These are phyloP conservation scores for Hymenoscyphus linearis DNA, from an alignment of 2,329 filamentous ascomycete species.

Conservation along the genomic window DNA sequence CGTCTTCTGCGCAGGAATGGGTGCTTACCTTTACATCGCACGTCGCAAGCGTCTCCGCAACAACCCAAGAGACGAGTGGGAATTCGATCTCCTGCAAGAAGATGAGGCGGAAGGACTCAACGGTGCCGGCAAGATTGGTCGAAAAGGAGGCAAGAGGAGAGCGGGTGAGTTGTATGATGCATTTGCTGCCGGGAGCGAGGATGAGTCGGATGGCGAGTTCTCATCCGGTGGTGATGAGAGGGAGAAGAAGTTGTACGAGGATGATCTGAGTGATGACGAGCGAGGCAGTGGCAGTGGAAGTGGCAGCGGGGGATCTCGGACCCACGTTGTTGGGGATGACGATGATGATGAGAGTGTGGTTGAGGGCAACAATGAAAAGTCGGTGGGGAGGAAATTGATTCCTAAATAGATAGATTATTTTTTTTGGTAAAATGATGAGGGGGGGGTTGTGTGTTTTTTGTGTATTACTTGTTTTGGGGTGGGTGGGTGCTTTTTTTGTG, in stretches of 20 bases:
- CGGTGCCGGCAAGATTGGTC: conserved; percentile 37
- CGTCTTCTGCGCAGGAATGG: conserved; percentile 75
- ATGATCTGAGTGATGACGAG: conserved; percentile 1
- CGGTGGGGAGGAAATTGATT: conserved; percentile 11
- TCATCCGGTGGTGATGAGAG: conserved; percentile 38
- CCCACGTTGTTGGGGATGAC: conserved; percentile 48
- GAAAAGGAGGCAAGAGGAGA: conserved; percentile 46
- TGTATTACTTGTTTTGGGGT: too few relatives aligned
- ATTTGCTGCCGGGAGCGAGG: conserved; percentile 85
- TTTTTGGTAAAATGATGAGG: too few relatives aligned
- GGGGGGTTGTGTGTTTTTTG: too few relatives aligned
- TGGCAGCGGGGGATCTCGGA: background rate
- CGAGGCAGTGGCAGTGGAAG: conserved; percentile 26
- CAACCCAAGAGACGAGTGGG: conserved; percentile 75
- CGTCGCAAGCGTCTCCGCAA: conserved; percentile 71
- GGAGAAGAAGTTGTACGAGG: conserved; percentile 31
- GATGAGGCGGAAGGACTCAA: conserved; percentile 61
- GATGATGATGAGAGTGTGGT: conserved; percentile 33
- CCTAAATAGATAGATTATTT: conserved; percentile 21
- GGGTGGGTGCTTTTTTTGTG: too few relatives aligned
- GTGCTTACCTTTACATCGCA: conserved; percentile 75
- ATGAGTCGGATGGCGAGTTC: conserved; percentile 50
- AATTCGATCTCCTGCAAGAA: conserved; percentile 88
- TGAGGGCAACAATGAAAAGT: conserved; percentile 10
- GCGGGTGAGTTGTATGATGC: conserved; percentile 96